Evolutionary conservation across 78 protist genomes (phyloP).

Genomic region (Protostelium mycophagum): DNA sequence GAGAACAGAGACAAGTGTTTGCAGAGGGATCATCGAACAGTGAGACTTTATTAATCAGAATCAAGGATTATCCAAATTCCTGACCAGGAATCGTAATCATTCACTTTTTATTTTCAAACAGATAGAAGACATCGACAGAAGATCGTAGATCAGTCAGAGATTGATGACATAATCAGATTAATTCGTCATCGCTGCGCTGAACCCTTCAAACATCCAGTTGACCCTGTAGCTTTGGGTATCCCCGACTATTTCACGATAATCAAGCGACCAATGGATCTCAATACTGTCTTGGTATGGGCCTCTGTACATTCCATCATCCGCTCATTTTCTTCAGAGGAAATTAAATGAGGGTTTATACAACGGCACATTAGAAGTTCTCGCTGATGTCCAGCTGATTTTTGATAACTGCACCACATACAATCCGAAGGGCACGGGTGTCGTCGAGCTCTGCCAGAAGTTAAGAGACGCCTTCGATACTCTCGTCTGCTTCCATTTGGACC

Average conservation of each 20-base stretch:
- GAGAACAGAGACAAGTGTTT: neutral
- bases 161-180: neutral
- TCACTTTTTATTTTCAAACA: no score
- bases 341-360: neutral
- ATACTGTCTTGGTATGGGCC: constrained; percentile 30
- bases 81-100: no score
- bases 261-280: constrained; percentile 63
- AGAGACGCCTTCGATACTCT: neutral
- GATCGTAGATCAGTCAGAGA: neutral
- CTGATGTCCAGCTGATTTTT: neutral
- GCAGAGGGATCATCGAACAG: neutral
- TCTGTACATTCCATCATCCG: no score
- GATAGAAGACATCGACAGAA: no score
- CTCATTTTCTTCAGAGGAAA: neutral
- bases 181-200: neutral
- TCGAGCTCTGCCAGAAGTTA: neutral
- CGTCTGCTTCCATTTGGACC: neutral
- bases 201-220: constrained; percentile 28
- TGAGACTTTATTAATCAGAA: no score
- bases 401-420: neutral
- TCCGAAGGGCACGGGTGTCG: neutral
- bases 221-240: constrained; percentile 16
- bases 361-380: neutral
- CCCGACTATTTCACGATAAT: constrained; percentile 22
- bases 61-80: no score